Conservation (phyloP, 2,329 filamentous ascomycete genomes). For the Aspergillus fumigatus region DNA sequence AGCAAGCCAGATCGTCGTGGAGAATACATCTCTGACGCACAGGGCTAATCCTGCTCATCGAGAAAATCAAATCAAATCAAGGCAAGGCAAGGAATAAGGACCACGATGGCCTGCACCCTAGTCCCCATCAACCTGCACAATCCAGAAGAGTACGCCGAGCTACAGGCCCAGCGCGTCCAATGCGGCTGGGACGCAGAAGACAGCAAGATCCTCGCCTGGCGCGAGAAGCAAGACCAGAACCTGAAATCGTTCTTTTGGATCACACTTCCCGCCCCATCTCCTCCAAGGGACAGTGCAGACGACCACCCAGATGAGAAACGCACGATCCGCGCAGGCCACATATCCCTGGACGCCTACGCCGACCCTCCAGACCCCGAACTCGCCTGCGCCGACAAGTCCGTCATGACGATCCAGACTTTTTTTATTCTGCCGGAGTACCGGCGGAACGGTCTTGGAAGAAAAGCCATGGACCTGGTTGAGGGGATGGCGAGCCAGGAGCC, state of each 20-base stretch:
- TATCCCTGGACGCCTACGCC: constrained; percentile 22
- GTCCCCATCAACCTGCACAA: constrained; percentile 14
- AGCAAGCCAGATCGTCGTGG: not conserved
- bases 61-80: too few species aligned
- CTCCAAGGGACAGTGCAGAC: not conserved
- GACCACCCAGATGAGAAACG: not conserved
- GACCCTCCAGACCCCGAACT: constrained; percentile 15
- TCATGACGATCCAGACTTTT: constrained; percentile 20
- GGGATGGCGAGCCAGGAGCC: constrained; percentile 8
- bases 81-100: not conserved
- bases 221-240: constrained; percentile 4
- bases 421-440: constrained; percentile 23
- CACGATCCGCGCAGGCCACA: constrained; percentile 21
- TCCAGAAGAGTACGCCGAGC: constrained; percentile 7
- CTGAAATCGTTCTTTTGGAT: constrained; percentile 20
- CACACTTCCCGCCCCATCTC: not conserved
- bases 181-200: constrained; percentile 15
- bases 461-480: constrained; percentile 18
- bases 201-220: constrained; percentile 7
- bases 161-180: constrained; percentile 10
- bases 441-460: constrained; percentile 10
- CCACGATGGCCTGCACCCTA: constrained; percentile 6
- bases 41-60: too few species aligned
- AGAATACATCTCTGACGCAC: too few species aligned
- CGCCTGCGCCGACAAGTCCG: constrained; percentile 11